Evolutionary conservation across 768 basidiomycete genomes (phyloP).

Genomic region (Lepiota subincarnata): DNA sequence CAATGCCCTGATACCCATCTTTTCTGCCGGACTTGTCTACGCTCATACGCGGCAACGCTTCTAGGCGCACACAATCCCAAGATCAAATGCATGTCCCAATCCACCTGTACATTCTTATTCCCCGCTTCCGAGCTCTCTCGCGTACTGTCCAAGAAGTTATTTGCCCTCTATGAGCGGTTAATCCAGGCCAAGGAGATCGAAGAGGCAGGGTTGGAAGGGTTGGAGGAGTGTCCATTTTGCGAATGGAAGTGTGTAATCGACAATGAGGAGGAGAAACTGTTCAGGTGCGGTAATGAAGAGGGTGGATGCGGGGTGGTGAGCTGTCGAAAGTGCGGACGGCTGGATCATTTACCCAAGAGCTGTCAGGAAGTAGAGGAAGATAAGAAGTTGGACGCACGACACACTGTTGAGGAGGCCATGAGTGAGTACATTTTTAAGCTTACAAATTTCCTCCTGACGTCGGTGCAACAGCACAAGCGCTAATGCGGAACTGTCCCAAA

Average conservation of each 20-base stretch:
- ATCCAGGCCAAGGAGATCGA: slow-evolving; percentile 78
- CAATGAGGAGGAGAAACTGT: slow-evolving; percentile 59
- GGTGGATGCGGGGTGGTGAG: slow-evolving; percentile 74
- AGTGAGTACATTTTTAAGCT: slow-evolving; percentile 37
- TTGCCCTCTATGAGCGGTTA: slow-evolving; percentile 68
- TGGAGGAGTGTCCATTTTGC: slow-evolving; percentile 91
- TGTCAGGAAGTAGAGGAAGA: slow-evolving; percentile 81
- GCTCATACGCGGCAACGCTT: slow-evolving; percentile 58
- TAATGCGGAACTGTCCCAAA: slow-evolving; percentile 86
- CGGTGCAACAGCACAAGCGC: slow-evolving; percentile 53
- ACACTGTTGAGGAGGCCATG: slow-evolving; percentile 91
- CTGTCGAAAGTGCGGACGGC: slow-evolving; percentile 75
- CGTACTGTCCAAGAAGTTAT: slow-evolving; percentile 61
- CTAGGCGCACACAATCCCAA: slow-evolving; percentile 60
- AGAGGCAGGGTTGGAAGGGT: slow-evolving; percentile 68
- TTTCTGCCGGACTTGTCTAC: slow-evolving; percentile 76
- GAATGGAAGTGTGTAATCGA: slow-evolving; percentile 84
- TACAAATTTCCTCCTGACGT: slow-evolving; percentile 5
- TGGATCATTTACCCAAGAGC: slow-evolving; percentile 80
- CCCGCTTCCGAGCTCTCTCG: slow-evolving; percentile 64
- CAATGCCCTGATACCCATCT: slow-evolving; percentile 89
- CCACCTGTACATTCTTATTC: slow-evolving; percentile 66
- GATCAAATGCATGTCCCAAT: slow-evolving; percentile 81
- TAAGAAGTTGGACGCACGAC: slow-evolving; percentile 66
- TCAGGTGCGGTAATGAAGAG: slow-evolving; percentile 49